A percentile compares a stretch with the other conserved stretches of the same genome.
Conservation (phyloP, 2,329 filamentous ascomycete genomes). For the Microcera coccophila region DNA sequence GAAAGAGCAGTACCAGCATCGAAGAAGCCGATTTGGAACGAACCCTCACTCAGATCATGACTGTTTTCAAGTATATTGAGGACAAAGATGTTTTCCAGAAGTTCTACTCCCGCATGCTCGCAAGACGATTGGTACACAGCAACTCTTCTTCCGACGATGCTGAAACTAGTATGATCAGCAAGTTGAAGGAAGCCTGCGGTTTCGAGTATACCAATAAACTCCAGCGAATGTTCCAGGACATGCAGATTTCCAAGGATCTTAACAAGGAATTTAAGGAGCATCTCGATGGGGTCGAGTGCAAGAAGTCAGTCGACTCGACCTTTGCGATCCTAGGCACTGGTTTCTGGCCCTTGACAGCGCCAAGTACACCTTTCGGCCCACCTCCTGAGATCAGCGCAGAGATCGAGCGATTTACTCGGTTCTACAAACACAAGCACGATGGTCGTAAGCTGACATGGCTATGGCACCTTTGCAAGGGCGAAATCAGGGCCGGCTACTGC, state of each 20-base stretch:
- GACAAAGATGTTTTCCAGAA: slow-evolving; percentile 99
- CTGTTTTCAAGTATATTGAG: slow-evolving; percentile 99
- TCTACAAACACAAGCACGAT: slow-evolving; percentile 95
- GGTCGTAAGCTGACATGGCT: slow-evolving; percentile 96
- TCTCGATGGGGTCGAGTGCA: slow-evolving; percentile 50
- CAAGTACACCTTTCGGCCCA: slow-evolving; percentile 82
- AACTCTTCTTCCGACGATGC: slow-evolving; percentile 96
- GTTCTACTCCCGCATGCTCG: slow-evolving; percentile 96
- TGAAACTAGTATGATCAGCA: slow-evolving; percentile 99
- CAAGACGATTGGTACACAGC: slow-evolving; percentile 88
- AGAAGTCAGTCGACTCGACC: slow-evolving; percentile 73
- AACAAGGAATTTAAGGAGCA: slow-evolving; percentile 86
- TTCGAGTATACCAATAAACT: slow-evolving; percentile 99
- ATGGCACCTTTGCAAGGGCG: slow-evolving; percentile 97
- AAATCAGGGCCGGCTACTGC: slow-evolving; percentile 90
- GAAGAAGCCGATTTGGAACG: slow-evolving; percentile 93
- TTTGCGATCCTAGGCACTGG: slow-evolving; percentile 94
- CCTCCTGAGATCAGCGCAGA: slow-evolving; percentile 81
- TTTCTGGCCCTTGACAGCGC: slow-evolving; percentile 91
- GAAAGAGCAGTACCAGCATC: slow-evolving; percentile 87
- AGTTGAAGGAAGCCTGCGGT: slow-evolving; percentile 95
- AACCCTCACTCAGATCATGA: slow-evolving; percentile 91
- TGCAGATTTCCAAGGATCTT: slow-evolving; percentile 97
- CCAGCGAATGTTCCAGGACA: slow-evolving; percentile 99
- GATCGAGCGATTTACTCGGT: slow-evolving; percentile 82